Evolutionary conservation across 768 basidiomycete genomes (phyloP), one percentile per base, ranked within the genome.

Genomic region (Infundibulicybe gibba): DNA sequence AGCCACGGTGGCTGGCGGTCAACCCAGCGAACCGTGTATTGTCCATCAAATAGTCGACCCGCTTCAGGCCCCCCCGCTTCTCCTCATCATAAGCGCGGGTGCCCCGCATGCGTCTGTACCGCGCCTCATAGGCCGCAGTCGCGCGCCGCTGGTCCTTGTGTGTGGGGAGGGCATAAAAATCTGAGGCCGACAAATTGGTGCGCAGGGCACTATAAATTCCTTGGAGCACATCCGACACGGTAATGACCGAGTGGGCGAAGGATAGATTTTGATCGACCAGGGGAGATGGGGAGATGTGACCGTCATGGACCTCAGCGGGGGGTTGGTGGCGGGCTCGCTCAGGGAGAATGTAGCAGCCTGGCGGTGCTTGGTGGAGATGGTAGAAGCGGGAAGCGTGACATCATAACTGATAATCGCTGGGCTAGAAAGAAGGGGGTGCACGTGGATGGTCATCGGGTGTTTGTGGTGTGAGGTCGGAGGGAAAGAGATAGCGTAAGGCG

Each of bases 21-120:
- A 25, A 25, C 4, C 25, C 25, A 25, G 25, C 25, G 66, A 81
- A 79, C 32, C 57, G 61, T 1, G 64, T 71, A 10, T 58, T 61
- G 4, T 68, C 73, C 56, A 72, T 66, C 42, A 84, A 62, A 55
- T 82, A 82, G 58, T 85, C 83, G 3, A 84, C 71, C 44, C 81
- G 68, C 55, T 74, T 78, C 50, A 83, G 66, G 0, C 79, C 80
- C 42, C 70, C 69, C 3, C 57, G 61, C 52, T 74, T 72, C 67
- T 83, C 80, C 34, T 68, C 66, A 15, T 68, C 69, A 34, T 69
- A 68, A 0, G 58, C 64, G 31, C 58, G 59, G 3, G 61, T 53
- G 15, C 64, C 63, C 0, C 58, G 53, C 10, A 70, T 64, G 5
- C 72, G 63, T 8, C 66, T 49, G 52, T 72, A 79, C 6, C 82